Evolutionary conservation across 441 rosid species (phyloP), one percentile per base, ranked within the genome.

Genomic region (Hura crepitans): DNA sequence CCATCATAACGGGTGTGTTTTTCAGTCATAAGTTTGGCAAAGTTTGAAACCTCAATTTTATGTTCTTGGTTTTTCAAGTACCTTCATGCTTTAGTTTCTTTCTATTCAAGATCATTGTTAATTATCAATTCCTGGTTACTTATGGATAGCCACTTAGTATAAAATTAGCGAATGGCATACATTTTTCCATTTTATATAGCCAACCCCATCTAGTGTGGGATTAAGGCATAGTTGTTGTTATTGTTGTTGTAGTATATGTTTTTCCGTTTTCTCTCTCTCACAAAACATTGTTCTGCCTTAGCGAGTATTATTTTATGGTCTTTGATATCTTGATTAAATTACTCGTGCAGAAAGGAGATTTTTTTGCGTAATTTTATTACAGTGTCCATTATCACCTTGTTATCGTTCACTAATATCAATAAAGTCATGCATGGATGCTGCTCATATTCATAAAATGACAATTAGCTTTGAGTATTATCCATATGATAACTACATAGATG

Each of bases 1-100:
- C 61, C 85, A 88, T 81, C 97, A 91, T 78, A 93, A 85, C 8
- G 98, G 98, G 97, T 91, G 84, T 59, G 83, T 51, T 76, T 64
- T 77, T 22, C 25, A 23, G n/a, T 47, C 46, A 65, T 22, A 25
- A 23, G 15, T 14, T 54, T 27, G 9, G 1, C 58, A 49, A 0
- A 43, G n/a, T 45, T 69, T 51, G 13, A 58, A 20, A 42, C 30
- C 18, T 20, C 22, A 2, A 22, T 5, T 39, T 35, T 35, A 11
- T 47, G 14, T 10, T 30, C 20, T 28, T 31, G 11, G 27, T 7
- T 39, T 57, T 25, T 66, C 59, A 2, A n/a, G 50, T 25, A n/a
- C 13, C 20, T 60, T 55, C 33, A 54, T 53, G 18, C 9, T 51
- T 65, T 14, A 15, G 58, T 31, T 65, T 22, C 18, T 20, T 35